Percentiles rank a stretch among this genome's conserved stretches.
Evolutionary conservation across 208 protist species (phyloP).

Genomic region (Acanthamoeba polyphaga): DNA sequence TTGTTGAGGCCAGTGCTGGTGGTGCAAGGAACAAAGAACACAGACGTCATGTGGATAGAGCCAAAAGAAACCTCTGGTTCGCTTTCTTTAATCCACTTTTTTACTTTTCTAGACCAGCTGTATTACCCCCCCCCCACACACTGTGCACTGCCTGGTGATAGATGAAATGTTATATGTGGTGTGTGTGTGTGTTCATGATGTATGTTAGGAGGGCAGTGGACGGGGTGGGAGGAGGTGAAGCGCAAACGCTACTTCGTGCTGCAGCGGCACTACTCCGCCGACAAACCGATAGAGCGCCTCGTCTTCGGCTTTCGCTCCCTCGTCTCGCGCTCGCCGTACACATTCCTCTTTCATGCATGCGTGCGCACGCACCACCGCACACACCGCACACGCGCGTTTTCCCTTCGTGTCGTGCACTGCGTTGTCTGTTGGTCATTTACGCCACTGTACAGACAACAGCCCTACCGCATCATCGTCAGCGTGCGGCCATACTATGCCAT

Average conservation of each 20-base stretch:
- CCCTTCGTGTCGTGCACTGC: neutral
- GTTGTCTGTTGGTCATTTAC: neutral
- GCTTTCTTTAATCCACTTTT: neutral
- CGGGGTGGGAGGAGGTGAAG: slow-evolving; percentile 37
- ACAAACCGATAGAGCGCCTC: neutral
- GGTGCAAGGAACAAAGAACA: too few species aligned
- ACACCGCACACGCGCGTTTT: neutral
- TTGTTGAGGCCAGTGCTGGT: too few species aligned
- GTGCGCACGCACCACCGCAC: too few species aligned
- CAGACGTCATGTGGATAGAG: neutral
- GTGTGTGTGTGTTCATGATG: neutral
- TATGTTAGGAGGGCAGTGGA: neutral
- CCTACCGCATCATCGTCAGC: slow-evolving; percentile 6
- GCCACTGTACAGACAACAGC: neutral
- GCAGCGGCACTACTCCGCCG: slow-evolving; percentile 13
- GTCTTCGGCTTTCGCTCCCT: neutral
- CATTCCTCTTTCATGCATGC: neutral
- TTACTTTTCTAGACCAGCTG: neutral
- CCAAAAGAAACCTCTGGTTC: neutral
- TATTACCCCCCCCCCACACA: neutral
- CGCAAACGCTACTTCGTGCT: slow-evolving; percentile 22
- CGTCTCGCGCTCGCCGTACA: neutral
- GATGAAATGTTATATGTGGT: too few species aligned
- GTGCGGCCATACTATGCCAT: slow-evolving; percentile 5
- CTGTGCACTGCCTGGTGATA: too few species aligned